Evolutionary conservation across 1,284 basidiomycete species (phyloP), one percentile per base, ranked within the genome.

Genomic region (Marasmius tenuissimus): DNA sequence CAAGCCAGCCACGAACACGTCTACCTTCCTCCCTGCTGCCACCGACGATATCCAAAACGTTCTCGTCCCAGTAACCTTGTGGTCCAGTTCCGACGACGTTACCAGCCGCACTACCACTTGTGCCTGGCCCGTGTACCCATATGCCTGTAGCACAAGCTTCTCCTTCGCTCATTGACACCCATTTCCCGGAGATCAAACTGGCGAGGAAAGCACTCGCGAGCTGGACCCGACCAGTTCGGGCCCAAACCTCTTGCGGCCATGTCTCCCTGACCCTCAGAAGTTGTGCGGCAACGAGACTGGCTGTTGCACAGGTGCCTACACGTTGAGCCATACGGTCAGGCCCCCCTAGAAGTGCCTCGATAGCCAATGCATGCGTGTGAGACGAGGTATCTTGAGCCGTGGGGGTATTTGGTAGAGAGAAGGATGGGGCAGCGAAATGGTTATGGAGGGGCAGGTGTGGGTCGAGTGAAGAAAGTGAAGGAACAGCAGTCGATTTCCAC

Each of bases 111-210:
- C 37, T 69, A 69, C 27, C 27, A 14, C 70, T 58, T 7, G 66
- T 62, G 10, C 65, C 67, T 34, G 52, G 34, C 18, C 65, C 61
- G 8, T 91, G 86, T 5, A 85, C 79, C 88, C 90, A 93, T 73
- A 93, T 80, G 1, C 89, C 89, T 0, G 89, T 91, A 0, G 87
- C 83, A 67, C 86, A 87, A 0, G 91, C 91, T 71, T 93, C 92
- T 0, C 89, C 80, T 70, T 92, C 91, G 40, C 84, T 81, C 78
- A 91, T 86, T 16, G 82, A 80, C 33, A 87, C 84, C 83, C 87
- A 91, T 67, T 85, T 82, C 14, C 91, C 91, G 5, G 85, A 78
- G 16, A 94, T 74, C 60, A 93, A 74, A 68, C 88, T 91, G 0
- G 84, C 85, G 0, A 94, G 66, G 68, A 93, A 91, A 1, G 87